phyloP scores from a whole-genome alignment of 2,329 filamentous ascomycete genomes.

The Diaporthe amygdali region DNA sequence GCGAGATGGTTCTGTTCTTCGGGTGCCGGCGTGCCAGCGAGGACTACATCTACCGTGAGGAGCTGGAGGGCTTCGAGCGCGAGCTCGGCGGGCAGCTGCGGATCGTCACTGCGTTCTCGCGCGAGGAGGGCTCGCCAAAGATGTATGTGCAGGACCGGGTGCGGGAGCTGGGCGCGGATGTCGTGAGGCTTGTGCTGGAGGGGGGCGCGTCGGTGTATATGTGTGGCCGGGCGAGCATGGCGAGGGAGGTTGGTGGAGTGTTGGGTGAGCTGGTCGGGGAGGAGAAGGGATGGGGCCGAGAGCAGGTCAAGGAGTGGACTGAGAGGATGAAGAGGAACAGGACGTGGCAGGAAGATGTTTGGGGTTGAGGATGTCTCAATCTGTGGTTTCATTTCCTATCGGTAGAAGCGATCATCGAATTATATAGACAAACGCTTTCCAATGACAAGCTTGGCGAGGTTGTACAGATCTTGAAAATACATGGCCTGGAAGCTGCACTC shows the following conservation, averaged over 20 bases:
- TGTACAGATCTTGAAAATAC: not conserved
- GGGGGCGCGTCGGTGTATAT: slow-evolving; percentile 45
- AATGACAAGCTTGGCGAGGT: not conserved
- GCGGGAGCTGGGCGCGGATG: slow-evolving; percentile 34
- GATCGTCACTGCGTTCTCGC: slow-evolving; percentile 40
- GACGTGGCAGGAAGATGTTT: slow-evolving; percentile 62
- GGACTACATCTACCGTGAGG: slow-evolving; percentile 32
- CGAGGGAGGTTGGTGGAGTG: slow-evolving; percentile 46
- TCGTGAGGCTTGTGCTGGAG: slow-evolving; percentile 35
- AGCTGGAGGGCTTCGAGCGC: slow-evolving; percentile 30
- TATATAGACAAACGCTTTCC: not conserved
- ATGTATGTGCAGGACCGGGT: slow-evolving; percentile 45
- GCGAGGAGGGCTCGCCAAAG: slow-evolving; percentile 26
- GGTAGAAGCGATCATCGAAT: not conserved
- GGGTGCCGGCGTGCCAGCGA: slow-evolving; percentile 39
- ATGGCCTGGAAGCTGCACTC: not conserved
- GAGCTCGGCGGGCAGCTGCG: slow-evolving; percentile 31
- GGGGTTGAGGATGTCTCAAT: slow-evolving; percentile 39
- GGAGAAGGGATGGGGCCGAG: slow-evolving; percentile 43
- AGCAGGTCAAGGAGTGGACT: slow-evolving; percentile 49
- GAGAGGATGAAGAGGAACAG: slow-evolving; percentile 52
- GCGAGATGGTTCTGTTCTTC: slow-evolving; percentile 42
- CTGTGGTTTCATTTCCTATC: not conserved
- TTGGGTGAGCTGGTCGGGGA: slow-evolving; percentile 42
- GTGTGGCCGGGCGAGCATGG: slow-evolving; percentile 47